Conservation (phyloP, 345 rosid species). For the Euphorbia lathyris region DNA sequence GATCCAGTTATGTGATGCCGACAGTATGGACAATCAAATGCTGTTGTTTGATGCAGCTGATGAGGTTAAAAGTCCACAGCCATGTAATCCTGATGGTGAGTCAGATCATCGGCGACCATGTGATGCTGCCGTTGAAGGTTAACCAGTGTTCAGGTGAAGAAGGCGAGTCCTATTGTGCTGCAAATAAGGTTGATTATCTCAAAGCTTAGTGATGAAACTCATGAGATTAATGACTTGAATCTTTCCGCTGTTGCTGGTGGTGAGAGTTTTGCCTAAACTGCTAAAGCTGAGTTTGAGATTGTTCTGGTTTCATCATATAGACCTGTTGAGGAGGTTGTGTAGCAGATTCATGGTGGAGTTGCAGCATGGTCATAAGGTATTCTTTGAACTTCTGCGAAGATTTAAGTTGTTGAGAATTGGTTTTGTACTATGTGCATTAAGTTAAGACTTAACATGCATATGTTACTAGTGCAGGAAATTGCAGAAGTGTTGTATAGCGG, state of each 20-base stretch:
- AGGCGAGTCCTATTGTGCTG: not conserved
- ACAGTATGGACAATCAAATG: conserved; percentile 47
- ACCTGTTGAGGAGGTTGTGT: conserved; percentile 11
- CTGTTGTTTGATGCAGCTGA: conserved; percentile 45
- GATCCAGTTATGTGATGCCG: not conserved
- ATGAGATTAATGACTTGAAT: conserved; percentile 21
- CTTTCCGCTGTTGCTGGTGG: conserved; percentile 25
- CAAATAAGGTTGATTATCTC: conserved; percentile 14
- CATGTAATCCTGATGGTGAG: conserved; percentile 32
- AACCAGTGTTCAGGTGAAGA: conserved; percentile 25
- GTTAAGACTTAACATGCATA: no score
- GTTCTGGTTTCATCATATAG: conserved; percentile 22
- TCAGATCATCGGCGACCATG: conserved; percentile 20
- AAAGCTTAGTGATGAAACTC: conserved; percentile 14
- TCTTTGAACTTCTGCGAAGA: not conserved
- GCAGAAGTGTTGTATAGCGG: no score
- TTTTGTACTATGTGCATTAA: not conserved
- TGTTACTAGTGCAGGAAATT: no score
- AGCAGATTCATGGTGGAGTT: conserved; percentile 1
- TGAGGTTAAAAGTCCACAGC: conserved; percentile 51
- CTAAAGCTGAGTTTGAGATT: conserved; percentile 9
- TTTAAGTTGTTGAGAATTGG: not conserved
- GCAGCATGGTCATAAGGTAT: conserved; percentile 1
- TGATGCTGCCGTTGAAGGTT: conserved; percentile 31
- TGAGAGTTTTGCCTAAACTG: conserved; percentile 18